These are phyloP conservation scores for Starmera quercuum DNA, from an alignment of 805 yeast genomes.

Conservation along the genomic window DNA sequence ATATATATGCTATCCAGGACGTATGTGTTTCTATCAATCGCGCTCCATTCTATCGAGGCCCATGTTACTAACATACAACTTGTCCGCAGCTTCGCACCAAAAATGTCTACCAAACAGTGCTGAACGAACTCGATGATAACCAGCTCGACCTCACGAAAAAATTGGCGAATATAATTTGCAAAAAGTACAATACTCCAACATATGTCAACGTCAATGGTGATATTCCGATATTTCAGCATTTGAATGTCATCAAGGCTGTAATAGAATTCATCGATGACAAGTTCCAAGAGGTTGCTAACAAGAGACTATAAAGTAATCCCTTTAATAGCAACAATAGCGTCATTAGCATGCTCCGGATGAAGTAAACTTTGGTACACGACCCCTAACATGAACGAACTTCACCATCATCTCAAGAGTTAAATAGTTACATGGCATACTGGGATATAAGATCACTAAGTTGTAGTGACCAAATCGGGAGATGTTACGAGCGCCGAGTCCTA, in stretches of 20 bases:
- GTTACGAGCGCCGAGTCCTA: background rate
- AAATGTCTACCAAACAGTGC: conserved; percentile 33
- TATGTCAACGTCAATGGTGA: conserved; percentile 39
- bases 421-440: too few species aligned
- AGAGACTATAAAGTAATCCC: background rate
- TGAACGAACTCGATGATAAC: conserved; percentile 33
- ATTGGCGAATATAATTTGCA: conserved; percentile 32
- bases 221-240: conserved; percentile 26
- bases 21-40: conserved; percentile 10
- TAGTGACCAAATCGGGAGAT: background rate
- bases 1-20: conserved; percentile 34
- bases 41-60: background rate
- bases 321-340: too few species aligned
- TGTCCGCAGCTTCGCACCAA: conserved; percentile 4
- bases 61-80: conserved; percentile 1
- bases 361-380: too few species aligned
- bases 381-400: too few species aligned
- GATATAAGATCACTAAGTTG: too few species aligned
- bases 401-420: too few species aligned
- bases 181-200: conserved; percentile 32
- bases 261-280: conserved; percentile 22
- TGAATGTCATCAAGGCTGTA: conserved; percentile 20
- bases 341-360: too few species aligned
- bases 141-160: conserved; percentile 36
- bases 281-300: conserved; percentile 2